These are phyloP conservation scores for Trichoderma reesei DNA, from an alignment of 495 filamentous ascomycete species.

Conservation along the genomic window DNA sequence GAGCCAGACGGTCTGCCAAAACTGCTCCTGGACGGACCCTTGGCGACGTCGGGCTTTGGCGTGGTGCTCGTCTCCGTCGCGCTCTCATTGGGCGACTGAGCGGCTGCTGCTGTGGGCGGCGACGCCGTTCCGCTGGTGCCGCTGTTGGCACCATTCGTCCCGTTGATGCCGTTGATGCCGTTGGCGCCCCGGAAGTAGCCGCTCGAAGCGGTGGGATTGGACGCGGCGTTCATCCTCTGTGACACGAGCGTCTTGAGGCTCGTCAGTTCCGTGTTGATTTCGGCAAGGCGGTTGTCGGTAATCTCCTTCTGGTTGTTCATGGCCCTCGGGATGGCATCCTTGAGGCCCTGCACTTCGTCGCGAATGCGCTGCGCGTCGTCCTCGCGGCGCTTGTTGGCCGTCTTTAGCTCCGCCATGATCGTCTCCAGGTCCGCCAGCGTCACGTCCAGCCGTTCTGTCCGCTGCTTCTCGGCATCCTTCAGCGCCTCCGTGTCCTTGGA, in stretches of 20 bases:
- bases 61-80: constrained; percentile 21
- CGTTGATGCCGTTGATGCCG: neutral
- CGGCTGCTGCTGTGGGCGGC: constrained; percentile 17
- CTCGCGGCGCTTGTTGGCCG: constrained; percentile 64
- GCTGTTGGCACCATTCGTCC: neutral
- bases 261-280: constrained; percentile 80
- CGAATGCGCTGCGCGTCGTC: constrained; percentile 74
- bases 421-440: constrained; percentile 75
- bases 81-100: constrained; percentile 23
- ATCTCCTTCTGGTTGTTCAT: constrained; percentile 77
- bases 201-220: constrained; percentile 26
- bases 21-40: neutral
- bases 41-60: neutral
- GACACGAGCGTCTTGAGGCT: constrained; percentile 81
- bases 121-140: constrained; percentile 26
- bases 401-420: constrained; percentile 72
- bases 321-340: constrained; percentile 77
- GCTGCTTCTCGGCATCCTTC: constrained; percentile 72
- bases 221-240: constrained; percentile 58
- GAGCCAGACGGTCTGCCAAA: constrained; percentile 26
- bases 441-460: constrained; percentile 74
- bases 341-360: constrained; percentile 77
- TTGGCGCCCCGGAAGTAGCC: constrained; percentile 23
- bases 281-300: constrained; percentile 69
- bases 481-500: constrained; percentile 78